Base-by-base conservation (phyloP, 1,284 basidiomycete genomes). In the Inonotus hispidus region DNA sequence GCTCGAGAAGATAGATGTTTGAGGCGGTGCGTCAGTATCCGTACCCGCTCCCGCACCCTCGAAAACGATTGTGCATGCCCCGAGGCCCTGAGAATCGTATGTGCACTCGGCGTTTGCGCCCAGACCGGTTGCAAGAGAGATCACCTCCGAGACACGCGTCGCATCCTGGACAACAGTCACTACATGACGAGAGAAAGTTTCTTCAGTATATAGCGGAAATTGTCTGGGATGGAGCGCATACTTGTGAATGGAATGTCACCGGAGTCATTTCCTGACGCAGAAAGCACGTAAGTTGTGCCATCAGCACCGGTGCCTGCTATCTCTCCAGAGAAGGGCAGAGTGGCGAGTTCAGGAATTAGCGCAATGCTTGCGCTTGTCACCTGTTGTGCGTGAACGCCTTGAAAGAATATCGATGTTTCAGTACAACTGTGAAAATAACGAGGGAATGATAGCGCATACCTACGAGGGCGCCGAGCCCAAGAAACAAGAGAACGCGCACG, bases 241-340 rank as follows among this genome's bases (percentile, higher is more conserved):
- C 60, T 56, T 29, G 54, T 61, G 21, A 56, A 56, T 25, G 54
- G 60, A 21, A 61, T 27, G 25, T 49, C 54, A 14, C 50, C 60
- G 7, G 43, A 38, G 2, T 38, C 55, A 35, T 47, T 56, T 6
- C 37, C 58, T 10, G 52, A 29, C 25, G 45, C 57, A 29, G 56
- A 58, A 25, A 58, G 16, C 19, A 62, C 61, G 23, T 55, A 62
- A n/a, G 61, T 62, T 38, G 61, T 62, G n/a, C 56, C 61, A 19
- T 62, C 61, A 19, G 57, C 14, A 16, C 61, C 61, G 7, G 57
- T 58, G 27, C 61, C 61, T n/a, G 29, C 32, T 13, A 54, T 32
- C 25, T 58, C 50, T 5, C 56, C 56, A 0, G 46, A 47, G 23
- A 62, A 5, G 13, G 35, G 25, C 11, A 55, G 50, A 1, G 14